phyloP scores from a whole-genome alignment of 2,329 filamentous ascomycete species.

The Diplodia seriata region DNA sequence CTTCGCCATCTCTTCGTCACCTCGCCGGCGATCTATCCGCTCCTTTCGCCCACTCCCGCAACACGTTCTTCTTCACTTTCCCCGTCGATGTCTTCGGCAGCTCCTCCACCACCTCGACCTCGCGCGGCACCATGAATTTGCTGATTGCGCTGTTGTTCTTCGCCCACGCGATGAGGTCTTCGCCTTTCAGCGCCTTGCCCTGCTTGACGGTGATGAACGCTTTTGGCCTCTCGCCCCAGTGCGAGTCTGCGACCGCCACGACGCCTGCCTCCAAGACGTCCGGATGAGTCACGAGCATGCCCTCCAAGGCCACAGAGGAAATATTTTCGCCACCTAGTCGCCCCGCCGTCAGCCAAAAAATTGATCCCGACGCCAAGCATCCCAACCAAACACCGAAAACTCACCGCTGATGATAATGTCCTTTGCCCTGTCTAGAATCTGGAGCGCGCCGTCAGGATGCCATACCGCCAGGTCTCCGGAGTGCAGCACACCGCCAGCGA shows the following conservation, averaged over 20 bases:
- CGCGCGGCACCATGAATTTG: conserved; percentile 82
- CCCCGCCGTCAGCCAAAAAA: conserved; percentile 16
- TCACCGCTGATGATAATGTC: conserved; percentile 96
- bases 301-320: conserved; percentile 88
- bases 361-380: neutral
- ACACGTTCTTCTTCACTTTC: conserved; percentile 93
- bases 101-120: conserved; percentile 80
- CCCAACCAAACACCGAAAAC: conserved; percentile 38
- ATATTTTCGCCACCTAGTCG: conserved; percentile 91
- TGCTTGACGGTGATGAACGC: conserved; percentile 85
- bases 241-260: conserved; percentile 82
- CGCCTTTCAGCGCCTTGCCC: conserved; percentile 65
- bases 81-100: conserved; percentile 97
- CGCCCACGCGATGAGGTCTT: conserved; percentile 85
- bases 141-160: conserved; percentile 80
- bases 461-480: conserved; percentile 92
- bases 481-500: conserved; percentile 84
- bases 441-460: conserved; percentile 87
- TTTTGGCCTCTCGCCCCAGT: conserved; percentile 97
- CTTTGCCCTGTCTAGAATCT: conserved; percentile 93
- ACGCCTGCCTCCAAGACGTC: conserved; percentile 91
- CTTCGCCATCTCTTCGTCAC: conserved; percentile 27
- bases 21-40: conserved; percentile 30
- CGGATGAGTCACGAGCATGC: conserved; percentile 86
- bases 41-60: conserved; percentile 83